phyloP scores from a whole-genome alignment of 116 monocot genomes.

The Papilionanthe hybrid region DNA sequence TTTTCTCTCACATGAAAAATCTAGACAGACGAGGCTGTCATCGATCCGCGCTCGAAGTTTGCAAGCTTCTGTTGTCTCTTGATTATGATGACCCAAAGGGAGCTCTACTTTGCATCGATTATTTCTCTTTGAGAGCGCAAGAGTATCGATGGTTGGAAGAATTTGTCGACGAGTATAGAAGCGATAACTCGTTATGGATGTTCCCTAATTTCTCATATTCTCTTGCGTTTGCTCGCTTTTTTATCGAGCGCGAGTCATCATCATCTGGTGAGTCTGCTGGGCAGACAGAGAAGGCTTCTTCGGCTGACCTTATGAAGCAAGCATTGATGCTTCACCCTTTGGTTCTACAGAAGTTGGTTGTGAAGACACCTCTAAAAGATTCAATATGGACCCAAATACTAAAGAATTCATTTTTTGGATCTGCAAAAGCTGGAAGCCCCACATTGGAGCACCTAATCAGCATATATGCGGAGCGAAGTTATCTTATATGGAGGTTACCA shows the following conservation, averaged over 20 bases:
- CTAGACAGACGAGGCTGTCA: slow-evolving; percentile 94
- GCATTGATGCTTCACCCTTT: slow-evolving; percentile 94
- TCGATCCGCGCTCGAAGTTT: slow-evolving; percentile 94
- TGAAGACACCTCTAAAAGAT: slow-evolving; percentile 85
- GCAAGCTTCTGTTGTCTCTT: slow-evolving; percentile 79
- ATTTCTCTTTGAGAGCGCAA: slow-evolving; percentile 81
- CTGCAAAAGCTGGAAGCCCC: slow-evolving; percentile 77
- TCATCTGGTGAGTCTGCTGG: neutral
- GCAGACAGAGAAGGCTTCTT: slow-evolving; percentile 46
- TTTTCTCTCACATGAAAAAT: slow-evolving; percentile 88
- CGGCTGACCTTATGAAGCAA: slow-evolving; percentile 86
- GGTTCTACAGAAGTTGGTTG: slow-evolving; percentile 78
- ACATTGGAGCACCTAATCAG: slow-evolving; percentile 81
- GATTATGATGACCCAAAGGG: slow-evolving; percentile 94
- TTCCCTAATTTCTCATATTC: slow-evolving; percentile 95
- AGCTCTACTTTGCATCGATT: slow-evolving; percentile 88
- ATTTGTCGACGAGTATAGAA: slow-evolving; percentile 61
- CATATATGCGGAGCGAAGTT: slow-evolving; percentile 87
- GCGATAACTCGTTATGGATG: slow-evolving; percentile 80
- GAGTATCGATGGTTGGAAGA: slow-evolving; percentile 83
- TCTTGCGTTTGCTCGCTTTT: slow-evolving; percentile 65
- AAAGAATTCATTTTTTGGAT: slow-evolving; percentile 68
- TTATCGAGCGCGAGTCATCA: slow-evolving; percentile 51
- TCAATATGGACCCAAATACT: slow-evolving; percentile 72
- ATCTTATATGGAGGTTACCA: slow-evolving; percentile 87